Percentiles rank a stretch among this genome's conserved stretches.
Evolutionary conservation across 2,329 filamentous ascomycete genomes (phyloP).

Genomic region (Pyricularia grisea): DNA sequence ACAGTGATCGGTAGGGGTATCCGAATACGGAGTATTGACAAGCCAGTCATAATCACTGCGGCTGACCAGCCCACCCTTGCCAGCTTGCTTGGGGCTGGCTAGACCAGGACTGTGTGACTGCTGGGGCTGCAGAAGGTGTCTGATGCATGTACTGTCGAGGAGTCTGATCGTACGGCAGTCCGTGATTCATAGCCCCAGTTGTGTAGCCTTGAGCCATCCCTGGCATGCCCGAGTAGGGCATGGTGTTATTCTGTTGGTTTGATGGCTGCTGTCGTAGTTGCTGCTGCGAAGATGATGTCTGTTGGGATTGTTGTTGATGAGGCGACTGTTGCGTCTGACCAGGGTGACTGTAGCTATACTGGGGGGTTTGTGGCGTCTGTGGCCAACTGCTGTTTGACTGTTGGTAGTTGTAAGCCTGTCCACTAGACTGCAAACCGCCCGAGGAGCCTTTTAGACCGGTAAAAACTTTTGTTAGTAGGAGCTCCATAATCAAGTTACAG

Average conservation of each 20-base stretch:
- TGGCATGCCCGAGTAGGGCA: slow-evolving; percentile 57
- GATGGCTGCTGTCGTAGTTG: slow-evolving; percentile 59
- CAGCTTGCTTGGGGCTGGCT: slow-evolving; percentile 54
- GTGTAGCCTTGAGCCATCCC: slow-evolving; percentile 47
- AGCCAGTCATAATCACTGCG: slow-evolving; percentile 24
- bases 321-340: slow-evolving; percentile 38
- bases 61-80: slow-evolving; percentile 45
- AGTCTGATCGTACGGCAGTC: slow-evolving; percentile 54
- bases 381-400: slow-evolving; percentile 56
- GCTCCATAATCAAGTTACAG: background rate
- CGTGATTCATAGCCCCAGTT: slow-evolving; percentile 27
- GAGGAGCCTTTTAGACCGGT: slow-evolving; percentile 32
- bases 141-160: slow-evolving; percentile 61
- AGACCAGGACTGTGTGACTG: slow-evolving; percentile 39
- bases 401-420: slow-evolving; percentile 53
- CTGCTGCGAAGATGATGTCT: slow-evolving; percentile 45
- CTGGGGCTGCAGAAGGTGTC: slow-evolving; percentile 38
- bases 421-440: slow-evolving; percentile 39
- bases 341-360: slow-evolving; percentile 44
- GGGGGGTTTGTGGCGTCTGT: slow-evolving; percentile 54
- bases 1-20: too few species aligned
- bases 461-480: background rate
- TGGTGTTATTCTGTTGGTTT: slow-evolving; percentile 45
- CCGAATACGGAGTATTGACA: background rate
- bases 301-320: slow-evolving; percentile 30